Percentiles rank a stretch among this genome's conserved stretches.
Evolutionary conservation across 2,329 filamentous ascomycete species (phyloP).

Genomic region (Ambrosiella beaveri): DNA sequence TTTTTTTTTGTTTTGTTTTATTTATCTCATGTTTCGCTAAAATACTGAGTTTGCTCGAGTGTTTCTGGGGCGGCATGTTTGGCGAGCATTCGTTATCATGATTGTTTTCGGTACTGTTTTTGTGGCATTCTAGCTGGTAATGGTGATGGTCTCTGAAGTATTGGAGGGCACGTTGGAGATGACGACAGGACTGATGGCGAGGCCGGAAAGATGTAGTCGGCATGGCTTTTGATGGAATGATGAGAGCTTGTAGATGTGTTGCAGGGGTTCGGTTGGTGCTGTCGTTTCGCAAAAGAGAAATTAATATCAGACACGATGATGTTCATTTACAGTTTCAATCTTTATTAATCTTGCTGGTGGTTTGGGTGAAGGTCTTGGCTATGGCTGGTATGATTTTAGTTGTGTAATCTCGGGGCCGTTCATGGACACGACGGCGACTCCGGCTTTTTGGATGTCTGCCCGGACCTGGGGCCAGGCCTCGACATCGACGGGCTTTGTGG

Average conservation of each 20-base stretch:
- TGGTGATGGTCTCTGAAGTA: background rate
- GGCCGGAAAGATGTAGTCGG: too few relatives aligned
- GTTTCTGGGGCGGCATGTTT: background rate
- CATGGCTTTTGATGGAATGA: too few relatives aligned
- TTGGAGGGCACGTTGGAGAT: background rate
- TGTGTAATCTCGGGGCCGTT: conserved; percentile 31
- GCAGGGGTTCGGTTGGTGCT: too few relatives aligned
- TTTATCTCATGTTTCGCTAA: background rate
- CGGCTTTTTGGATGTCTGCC: conserved; percentile 35
- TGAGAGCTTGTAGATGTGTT: too few relatives aligned
- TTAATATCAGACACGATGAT: background rate
- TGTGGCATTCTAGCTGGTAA: background rate
- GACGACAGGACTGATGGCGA: too few relatives aligned
- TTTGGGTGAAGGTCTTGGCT: background rate
- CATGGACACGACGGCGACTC: conserved; percentile 44
- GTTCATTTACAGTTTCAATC: background rate
- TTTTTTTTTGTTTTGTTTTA: background rate
- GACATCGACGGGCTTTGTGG: conserved; percentile 53
- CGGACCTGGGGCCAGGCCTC: conserved; percentile 37
- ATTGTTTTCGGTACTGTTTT: background rate
- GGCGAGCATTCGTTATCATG: background rate
- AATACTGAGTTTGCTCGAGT: background rate
- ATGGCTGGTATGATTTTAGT: background rate
- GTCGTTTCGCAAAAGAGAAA: too few relatives aligned
- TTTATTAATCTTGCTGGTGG: background rate